Evolutionary conservation across 495 filamentous ascomycete genomes (phyloP).

Genomic region (Neurospora sp.): DNA sequence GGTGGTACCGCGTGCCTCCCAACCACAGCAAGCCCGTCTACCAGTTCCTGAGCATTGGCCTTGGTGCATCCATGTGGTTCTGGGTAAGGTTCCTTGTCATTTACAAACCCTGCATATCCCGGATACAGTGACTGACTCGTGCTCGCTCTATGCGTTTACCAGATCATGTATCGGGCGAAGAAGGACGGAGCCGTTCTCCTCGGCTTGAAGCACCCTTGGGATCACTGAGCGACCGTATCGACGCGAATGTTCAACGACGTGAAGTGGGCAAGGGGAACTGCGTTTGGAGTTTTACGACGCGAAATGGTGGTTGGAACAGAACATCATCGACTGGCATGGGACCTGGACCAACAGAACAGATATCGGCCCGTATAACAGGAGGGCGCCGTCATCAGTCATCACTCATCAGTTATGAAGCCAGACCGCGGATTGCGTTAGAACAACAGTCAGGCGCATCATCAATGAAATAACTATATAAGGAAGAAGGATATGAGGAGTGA

Average conservation of each 20-base stretch:
- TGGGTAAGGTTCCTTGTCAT: constrained; percentile 53
- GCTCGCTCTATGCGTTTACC: background rate
- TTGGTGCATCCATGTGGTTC: constrained; percentile 98
- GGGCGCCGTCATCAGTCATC: background rate
- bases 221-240: constrained; percentile 50
- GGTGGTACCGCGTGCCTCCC: background rate
- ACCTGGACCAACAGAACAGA: background rate
- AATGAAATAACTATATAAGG: background rate
- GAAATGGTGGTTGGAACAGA: background rate
- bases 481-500: background rate
- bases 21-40: constrained; percentile 62
- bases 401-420: background rate
- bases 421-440: background rate
- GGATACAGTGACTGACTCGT: background rate
- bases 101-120: background rate
- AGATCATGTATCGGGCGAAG: constrained; percentile 94
- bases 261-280: background rate
- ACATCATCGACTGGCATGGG: background rate
- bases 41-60: constrained; percentile 68
- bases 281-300: background rate
- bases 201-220: constrained; percentile 97
- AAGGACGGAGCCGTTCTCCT: constrained; percentile 80
- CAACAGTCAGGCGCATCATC: background rate
- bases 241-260: background rate
- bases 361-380: background rate